These are phyloP conservation scores for Candida germanica DNA, from an alignment of 805 yeast genomes.

Conservation along the genomic window DNA sequence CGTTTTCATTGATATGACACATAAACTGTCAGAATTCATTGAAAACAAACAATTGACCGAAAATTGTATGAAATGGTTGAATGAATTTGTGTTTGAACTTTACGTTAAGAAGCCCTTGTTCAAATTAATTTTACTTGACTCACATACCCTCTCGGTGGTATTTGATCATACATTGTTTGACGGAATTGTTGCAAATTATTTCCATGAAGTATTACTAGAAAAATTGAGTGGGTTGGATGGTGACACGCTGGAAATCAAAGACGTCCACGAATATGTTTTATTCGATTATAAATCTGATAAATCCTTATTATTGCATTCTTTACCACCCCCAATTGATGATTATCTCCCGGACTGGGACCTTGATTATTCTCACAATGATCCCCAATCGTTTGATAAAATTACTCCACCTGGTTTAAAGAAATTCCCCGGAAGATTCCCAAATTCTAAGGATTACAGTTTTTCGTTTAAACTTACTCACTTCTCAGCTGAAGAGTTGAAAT, in stretches of 20 bases:
- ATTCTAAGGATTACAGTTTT: slow-evolving; percentile 1
- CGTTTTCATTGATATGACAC: slow-evolving; percentile 16
- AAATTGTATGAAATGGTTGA: slow-evolving; percentile 23
- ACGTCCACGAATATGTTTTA: slow-evolving; percentile 13
- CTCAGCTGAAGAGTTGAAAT: slow-evolving; percentile 20
- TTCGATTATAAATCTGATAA: slow-evolving; percentile 23
- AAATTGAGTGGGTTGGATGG: slow-evolving; percentile 14
- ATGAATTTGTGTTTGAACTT: slow-evolving; percentile 19
- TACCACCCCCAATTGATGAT: slow-evolving; percentile 36
- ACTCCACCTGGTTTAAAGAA: slow-evolving; percentile 7
- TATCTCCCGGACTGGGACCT: slow-evolving; percentile 23
- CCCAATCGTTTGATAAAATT: slow-evolving; percentile 5
- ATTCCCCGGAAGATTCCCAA: slow-evolving; percentile 12
- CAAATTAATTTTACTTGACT: slow-evolving; percentile 23
- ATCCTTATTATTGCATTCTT: slow-evolving; percentile 19
- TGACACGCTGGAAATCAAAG: not conserved
- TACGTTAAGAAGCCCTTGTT: slow-evolving; percentile 26
- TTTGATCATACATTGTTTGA: slow-evolving; percentile 41
- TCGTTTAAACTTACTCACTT: slow-evolving; percentile 21
- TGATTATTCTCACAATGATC: slow-evolving; percentile 23
- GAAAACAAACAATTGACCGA: slow-evolving; percentile 23
- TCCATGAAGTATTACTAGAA: slow-evolving; percentile 34
- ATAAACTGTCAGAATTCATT: slow-evolving; percentile 9
- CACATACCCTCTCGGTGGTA: slow-evolving; percentile 19
- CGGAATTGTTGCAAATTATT: slow-evolving; percentile 32